These are phyloP conservation scores for Cercophora sp. DNA, from an alignment of 495 filamentous ascomycete genomes.

Conservation along the genomic window DNA sequence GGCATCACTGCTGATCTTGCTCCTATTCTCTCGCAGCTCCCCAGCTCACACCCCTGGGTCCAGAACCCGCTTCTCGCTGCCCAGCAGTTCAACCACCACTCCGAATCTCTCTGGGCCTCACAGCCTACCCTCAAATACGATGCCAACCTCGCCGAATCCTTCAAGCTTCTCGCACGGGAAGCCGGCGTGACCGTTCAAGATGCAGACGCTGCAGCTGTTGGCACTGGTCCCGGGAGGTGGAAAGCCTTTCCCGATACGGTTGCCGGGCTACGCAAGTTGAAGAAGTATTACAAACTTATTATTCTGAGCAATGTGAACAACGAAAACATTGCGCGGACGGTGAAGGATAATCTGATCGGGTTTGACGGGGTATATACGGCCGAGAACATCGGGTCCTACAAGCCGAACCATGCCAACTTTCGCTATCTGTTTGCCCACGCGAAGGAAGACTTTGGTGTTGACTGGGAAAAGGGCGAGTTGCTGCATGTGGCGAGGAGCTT, in stretches of 20 bases:
- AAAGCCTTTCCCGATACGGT: slow-evolving; percentile 62
- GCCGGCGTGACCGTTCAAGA: slow-evolving; percentile 35
- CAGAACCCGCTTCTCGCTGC: slow-evolving; percentile 30
- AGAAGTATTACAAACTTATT: slow-evolving; percentile 60
- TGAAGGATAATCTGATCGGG: slow-evolving; percentile 40
- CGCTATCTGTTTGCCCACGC: slow-evolving; percentile 56
- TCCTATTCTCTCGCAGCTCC: slow-evolving; percentile 42
- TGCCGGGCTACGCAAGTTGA: slow-evolving; percentile 52
- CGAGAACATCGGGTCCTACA: slow-evolving; percentile 71
- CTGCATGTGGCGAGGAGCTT: slow-evolving; percentile 68
- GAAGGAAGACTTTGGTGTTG: slow-evolving; percentile 51
- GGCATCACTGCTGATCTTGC: slow-evolving; percentile 28
- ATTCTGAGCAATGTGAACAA: slow-evolving; percentile 71
- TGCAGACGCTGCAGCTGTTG: slow-evolving; percentile 39
- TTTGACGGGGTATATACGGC: slow-evolving; percentile 74
- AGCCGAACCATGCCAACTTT: slow-evolving; percentile 66
- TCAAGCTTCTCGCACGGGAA: slow-evolving; percentile 41
- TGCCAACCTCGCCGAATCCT: slow-evolving; percentile 49
- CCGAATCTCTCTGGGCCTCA: slow-evolving; percentile 36
- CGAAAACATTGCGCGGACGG: slow-evolving; percentile 53
- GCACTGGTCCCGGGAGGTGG: slow-evolving; percentile 57
- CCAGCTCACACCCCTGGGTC: slow-evolving; percentile 39
- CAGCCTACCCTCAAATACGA: slow-evolving; percentile 56
- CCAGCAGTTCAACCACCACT: slow-evolving; percentile 29
- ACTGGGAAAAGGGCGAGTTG: slow-evolving; percentile 49